Evolutionary conservation across 1,284 basidiomycete species (phyloP).

Genomic region (Phellinidium pouzarii): DNA sequence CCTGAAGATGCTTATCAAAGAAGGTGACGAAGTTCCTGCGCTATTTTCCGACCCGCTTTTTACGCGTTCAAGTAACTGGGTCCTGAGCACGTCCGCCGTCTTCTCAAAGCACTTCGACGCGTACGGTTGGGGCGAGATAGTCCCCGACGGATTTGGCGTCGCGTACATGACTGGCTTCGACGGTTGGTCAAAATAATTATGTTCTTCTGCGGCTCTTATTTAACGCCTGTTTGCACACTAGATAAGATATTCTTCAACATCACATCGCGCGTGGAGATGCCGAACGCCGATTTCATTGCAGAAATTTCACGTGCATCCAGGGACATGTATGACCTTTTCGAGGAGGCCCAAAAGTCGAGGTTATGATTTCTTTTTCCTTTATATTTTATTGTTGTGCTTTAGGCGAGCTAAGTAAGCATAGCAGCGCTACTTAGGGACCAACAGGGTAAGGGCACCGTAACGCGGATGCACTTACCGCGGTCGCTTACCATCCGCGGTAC

Average conservation of each 20-base stretch:
- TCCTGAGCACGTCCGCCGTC: slow-evolving; percentile 80
- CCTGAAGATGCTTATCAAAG: slow-evolving; percentile 55
- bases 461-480: too few relatives aligned
- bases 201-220: background rate
- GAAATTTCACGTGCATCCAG: slow-evolving; percentile 62
- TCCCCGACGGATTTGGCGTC: slow-evolving; percentile 73
- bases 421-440: too few relatives aligned
- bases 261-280: slow-evolving; percentile 72
- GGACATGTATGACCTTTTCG: slow-evolving; percentile 55
- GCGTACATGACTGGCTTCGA: slow-evolving; percentile 74
- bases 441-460: too few relatives aligned
- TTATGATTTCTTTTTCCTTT: too few relatives aligned
- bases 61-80: slow-evolving; percentile 61
- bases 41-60: slow-evolving; percentile 72
- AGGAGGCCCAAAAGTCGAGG: slow-evolving; percentile 7
- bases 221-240: slow-evolving; percentile 22
- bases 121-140: slow-evolving; percentile 87
- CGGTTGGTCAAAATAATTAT: slow-evolving; percentile 31
- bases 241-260: slow-evolving; percentile 78
- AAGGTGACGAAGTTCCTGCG: slow-evolving; percentile 56
- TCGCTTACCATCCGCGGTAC: too few relatives aligned
- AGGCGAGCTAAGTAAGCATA: too few relatives aligned
- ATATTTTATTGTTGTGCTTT: too few relatives aligned
- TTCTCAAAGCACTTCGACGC: slow-evolving; percentile 74
- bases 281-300: slow-evolving; percentile 57